Evolutionary conservation across 1,284 basidiomycete genomes (phyloP), one percentile per base, ranked within the genome.

Genomic region (Golubevia pallescens): DNA sequence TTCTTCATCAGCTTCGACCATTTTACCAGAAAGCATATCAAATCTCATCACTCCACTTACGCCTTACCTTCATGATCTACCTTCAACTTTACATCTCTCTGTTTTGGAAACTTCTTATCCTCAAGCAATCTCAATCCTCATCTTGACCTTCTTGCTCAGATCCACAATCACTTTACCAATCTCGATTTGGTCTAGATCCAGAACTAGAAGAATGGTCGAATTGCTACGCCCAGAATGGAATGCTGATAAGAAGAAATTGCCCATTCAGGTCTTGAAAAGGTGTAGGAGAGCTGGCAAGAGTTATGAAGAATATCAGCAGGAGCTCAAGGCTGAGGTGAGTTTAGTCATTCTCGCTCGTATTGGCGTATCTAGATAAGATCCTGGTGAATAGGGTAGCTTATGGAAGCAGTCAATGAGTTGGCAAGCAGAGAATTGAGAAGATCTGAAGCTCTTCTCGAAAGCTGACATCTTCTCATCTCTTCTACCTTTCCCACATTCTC

Each of bases 191-290:
- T 76, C 78, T 34, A 61, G 75, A 5, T 58, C 55, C 28, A 69
- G 81, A 38, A 71, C 69, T 1, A 53, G 73, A 14, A 67, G 77
- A 14, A 65, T 83, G 58, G 65, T 67, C 1, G 69, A 78, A 38
- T 57, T 71, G 1, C 75, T 84, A n/a, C 59, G 71, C 42, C 81
- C 81, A 3, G 75, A 77, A 56, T 83, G 77, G 74, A 65, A 73
- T 56, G 62, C 67, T 34, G 65, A 76, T 65, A 82, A 82, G 71
- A 58, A 73, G 51, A 61, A 66, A n/a, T 71, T 80, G 3, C 81
- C 81, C 0, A 20, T 68, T 10, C 38, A 42, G 3, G 69, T 81
- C 0, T 60, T 67, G 6, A 62, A 55, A 19, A 57, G 67, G 16
- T 65, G 66, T 42, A 70, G 72, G 19, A 52, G 68, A 53, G 65